Percentiles rank a stretch among this genome's conserved stretches.
Conservation (phyloP, 345 rosid genomes). For the Pugionium cornutum region DNA sequence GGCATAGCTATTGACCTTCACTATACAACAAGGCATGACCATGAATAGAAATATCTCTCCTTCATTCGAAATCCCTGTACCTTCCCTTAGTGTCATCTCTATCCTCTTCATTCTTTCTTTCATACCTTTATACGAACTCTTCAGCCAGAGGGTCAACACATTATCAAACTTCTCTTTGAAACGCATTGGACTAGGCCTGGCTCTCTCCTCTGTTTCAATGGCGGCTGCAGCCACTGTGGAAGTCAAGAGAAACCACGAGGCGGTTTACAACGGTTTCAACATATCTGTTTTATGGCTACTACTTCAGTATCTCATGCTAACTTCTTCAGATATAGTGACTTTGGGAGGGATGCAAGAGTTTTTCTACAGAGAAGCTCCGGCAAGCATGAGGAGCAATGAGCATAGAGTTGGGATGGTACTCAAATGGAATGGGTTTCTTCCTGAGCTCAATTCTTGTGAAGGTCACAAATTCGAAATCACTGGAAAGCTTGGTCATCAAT, state of each 20-base stretch:
- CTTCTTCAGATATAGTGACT: slow-evolving; percentile 50
- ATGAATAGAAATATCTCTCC: slow-evolving; percentile 48
- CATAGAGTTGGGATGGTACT: slow-evolving; percentile 55
- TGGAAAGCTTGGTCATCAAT: slow-evolving; percentile 38
- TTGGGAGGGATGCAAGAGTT: slow-evolving; percentile 65
- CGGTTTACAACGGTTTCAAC: slow-evolving; percentile 1
- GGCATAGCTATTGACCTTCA: slow-evolving; percentile 60
- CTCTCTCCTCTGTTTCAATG: slow-evolving; percentile 56
- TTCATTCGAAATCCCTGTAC: slow-evolving; percentile 52
- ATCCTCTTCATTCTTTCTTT: slow-evolving; percentile 43
- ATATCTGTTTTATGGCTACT: slow-evolving; percentile 55
- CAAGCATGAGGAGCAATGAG: slow-evolving; percentile 49
- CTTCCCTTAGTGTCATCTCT: slow-evolving; percentile 48
- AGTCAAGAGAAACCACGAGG: slow-evolving; percentile 41
- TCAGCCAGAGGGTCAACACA: background rate
- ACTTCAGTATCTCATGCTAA: slow-evolving; percentile 53
- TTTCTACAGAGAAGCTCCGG: slow-evolving; percentile 57
- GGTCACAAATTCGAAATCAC: slow-evolving; percentile 37
- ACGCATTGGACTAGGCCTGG: slow-evolving; percentile 55
- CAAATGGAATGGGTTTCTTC: slow-evolving; percentile 54
- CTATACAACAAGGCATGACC: slow-evolving; percentile 55
- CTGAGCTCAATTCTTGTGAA: slow-evolving; percentile 51
- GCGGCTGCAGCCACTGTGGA: slow-evolving; percentile 53
- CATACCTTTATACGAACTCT: slow-evolving; percentile 48
- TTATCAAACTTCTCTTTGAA: slow-evolving; percentile 35